A percentile compares a stretch with the other conserved stretches of the same genome.
Conservation (phyloP, 2,329 filamentous ascomycete genomes). For the Ascochyta lentis region DNA sequence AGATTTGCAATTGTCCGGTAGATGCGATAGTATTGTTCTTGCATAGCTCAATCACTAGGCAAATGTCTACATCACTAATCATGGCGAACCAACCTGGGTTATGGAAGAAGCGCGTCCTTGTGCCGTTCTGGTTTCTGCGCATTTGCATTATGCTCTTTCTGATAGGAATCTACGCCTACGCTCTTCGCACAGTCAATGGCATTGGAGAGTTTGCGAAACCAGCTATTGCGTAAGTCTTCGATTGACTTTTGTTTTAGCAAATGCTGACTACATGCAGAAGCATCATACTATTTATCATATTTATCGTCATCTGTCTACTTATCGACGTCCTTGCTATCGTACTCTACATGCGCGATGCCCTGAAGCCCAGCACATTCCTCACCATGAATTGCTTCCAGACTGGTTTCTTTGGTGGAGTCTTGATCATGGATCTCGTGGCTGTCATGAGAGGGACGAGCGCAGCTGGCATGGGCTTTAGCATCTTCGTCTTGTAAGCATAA, state of each 20-base stretch:
- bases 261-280: conserved; percentile 34
- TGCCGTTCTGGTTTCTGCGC: conserved; percentile 47
- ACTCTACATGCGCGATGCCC: conserved; percentile 40
- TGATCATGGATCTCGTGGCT: conserved; percentile 43
- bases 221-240: conserved; percentile 28
- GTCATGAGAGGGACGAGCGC: conserved; percentile 29
- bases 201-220: conserved; percentile 26
- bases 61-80: conserved; percentile 2
- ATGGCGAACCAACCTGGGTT: conserved; percentile 33
- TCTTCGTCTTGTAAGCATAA: conserved; percentile 48
- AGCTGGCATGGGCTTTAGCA: conserved; percentile 33
- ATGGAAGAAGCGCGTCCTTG: conserved; percentile 49
- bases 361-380: conserved; percentile 44
- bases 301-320: conserved; percentile 42
- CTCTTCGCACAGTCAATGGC: conserved; percentile 29
- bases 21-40: not conserved
- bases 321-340: conserved; percentile 46
- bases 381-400: conserved; percentile 47
- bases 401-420: conserved; percentile 41
- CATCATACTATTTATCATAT: conserved; percentile 41
- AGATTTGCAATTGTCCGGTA: not conserved
- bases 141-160: conserved; percentile 44
- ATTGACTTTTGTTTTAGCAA: not conserved
- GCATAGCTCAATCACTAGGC: not conserved
- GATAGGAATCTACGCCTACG: conserved; percentile 35